These are phyloP conservation scores for Artemisia argyi DNA, from an alignment of 129 eudicot genomes.

Conservation along the genomic window DNA sequence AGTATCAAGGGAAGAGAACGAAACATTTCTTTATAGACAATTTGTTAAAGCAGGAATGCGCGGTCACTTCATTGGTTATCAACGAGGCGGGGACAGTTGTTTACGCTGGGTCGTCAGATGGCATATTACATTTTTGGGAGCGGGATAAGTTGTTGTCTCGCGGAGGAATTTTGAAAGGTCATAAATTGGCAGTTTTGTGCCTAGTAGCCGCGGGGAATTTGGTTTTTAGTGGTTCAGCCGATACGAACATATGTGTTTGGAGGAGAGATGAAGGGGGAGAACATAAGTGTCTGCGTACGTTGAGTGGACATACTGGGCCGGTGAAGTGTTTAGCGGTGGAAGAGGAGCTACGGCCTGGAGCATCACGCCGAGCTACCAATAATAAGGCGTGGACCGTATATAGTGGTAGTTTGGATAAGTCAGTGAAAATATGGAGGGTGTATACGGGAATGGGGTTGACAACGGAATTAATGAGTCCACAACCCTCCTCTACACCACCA, in stretches of 20 bases:
- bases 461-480: too few species aligned
- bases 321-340: conserved; percentile 89
- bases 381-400: conserved; percentile 51
- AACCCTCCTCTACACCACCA: too few species aligned
- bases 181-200: conserved; percentile 72
- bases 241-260: conserved; percentile 78
- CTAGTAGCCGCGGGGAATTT: conserved; percentile 47
- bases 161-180: conserved; percentile 60
- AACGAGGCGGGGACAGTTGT: conserved; percentile 41
- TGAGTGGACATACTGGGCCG: conserved; percentile 76
- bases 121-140: conserved; percentile 67
- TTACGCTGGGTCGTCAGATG: conserved; percentile 73
- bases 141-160: conserved; percentile 39
- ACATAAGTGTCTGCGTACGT: conserved; percentile 47
- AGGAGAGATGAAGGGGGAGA: conserved; percentile 43
- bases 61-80: conserved; percentile 62
- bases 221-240: conserved; percentile 80
- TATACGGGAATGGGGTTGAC: conserved; percentile 16
- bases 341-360: conserved; percentile 34
- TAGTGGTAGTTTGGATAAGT: conserved; percentile 85
- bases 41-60: conserved; percentile 72
- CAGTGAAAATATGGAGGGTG: conserved; percentile 82
- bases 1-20: conserved; percentile 72
- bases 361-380: background rate
- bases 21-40: conserved; percentile 69